Conservation (phyloP, 805 yeast genomes). For the Wickerhamiella brachini region DNA sequence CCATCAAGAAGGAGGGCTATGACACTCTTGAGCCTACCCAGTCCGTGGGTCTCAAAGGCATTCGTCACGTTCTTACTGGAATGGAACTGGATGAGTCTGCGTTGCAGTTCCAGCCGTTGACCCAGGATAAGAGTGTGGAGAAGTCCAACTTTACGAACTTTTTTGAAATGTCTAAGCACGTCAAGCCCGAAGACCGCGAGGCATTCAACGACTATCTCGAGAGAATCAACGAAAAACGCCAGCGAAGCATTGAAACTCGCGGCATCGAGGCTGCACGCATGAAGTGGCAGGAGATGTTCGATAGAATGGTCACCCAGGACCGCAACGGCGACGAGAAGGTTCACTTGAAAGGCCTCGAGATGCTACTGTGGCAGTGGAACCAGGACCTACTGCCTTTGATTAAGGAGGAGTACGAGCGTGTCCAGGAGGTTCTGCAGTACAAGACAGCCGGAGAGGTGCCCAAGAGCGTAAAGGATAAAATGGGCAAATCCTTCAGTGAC, state of each 20-base stretch:
- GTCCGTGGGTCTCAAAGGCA: constrained; percentile 63
- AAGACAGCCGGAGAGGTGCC: constrained; percentile 15
- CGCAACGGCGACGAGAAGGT: constrained; percentile 30
- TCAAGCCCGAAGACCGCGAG: constrained; percentile 29
- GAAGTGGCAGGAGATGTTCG: constrained; percentile 72
- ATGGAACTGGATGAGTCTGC: constrained; percentile 23
- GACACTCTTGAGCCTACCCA: constrained; percentile 51
- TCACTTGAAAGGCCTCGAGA: constrained; percentile 41
- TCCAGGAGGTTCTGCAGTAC: constrained; percentile 32
- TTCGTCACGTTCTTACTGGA: constrained; percentile 59
- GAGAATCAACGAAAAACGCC: constrained; percentile 59
- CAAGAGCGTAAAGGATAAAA: constrained; percentile 7
- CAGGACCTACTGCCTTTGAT: constrained; percentile 57
- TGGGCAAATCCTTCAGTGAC: constrained; percentile 14
- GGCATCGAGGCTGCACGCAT: constrained; percentile 77
- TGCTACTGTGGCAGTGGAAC: constrained; percentile 76
- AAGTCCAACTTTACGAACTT: constrained; percentile 39
- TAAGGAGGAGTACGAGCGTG: constrained; percentile 46
- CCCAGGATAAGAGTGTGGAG: constrained; percentile 23
- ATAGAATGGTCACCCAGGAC: constrained; percentile 25
- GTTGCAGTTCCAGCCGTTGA: background rate
- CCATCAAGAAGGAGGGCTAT: constrained; percentile 39
- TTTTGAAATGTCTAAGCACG: constrained; percentile 45
- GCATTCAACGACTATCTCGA: constrained; percentile 57
- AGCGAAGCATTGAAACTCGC: constrained; percentile 56